Evolutionary conservation across 192 early-diverging fungal species (phyloP), one percentile per base, ranked within the genome.

Genomic region (Hyaloraphidium curvatum): DNA sequence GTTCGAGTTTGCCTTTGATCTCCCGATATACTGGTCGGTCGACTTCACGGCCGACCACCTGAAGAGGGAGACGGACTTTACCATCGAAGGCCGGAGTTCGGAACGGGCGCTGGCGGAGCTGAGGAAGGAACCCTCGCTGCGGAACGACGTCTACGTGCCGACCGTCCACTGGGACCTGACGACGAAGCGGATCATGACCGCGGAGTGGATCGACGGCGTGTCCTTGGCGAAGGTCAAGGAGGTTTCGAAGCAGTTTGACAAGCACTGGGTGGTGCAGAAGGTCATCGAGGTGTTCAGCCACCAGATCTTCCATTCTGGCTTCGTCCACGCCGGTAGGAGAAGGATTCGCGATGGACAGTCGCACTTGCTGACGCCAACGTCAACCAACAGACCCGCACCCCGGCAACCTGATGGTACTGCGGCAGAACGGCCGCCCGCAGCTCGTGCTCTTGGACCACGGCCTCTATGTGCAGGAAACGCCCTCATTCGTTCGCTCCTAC

Each of bases 391-490:
- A 37, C 33, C 33, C 33, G 7, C 33, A 37, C 33, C 33, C 33
- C 33, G 33, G 33, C 33, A 37, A 63, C 30, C 67, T 72, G 19
- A 30, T 75, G 23, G 67, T 74, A 43, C 4, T 21, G 4, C 30
- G 52, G 22, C 52, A 30, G 16, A 53, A 13, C 30, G 16, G 16
- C 23, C 55, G 61, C 28, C 72, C 71, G 26, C 82, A 87, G 67
- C 61, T 86, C 21, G 81, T 90, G 2, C 62, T 96, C 4, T 67
- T 96, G 40, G 91, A 96, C 50, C 91, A 96, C 63, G 91, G 91
- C 2, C 75, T 96, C 16, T 96, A 91, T 55, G 76, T 91, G 26
- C 70, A 79, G 53, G 82, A 81, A 58, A 77, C 73, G 17, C 65
- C 62, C 17, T 52, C 55, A 28, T 91, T 96, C 62, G 69, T 73